Evolutionary conservation across 768 basidiomycete genomes (phyloP).

Genomic region (Kwoniella dendrophila): DNA sequence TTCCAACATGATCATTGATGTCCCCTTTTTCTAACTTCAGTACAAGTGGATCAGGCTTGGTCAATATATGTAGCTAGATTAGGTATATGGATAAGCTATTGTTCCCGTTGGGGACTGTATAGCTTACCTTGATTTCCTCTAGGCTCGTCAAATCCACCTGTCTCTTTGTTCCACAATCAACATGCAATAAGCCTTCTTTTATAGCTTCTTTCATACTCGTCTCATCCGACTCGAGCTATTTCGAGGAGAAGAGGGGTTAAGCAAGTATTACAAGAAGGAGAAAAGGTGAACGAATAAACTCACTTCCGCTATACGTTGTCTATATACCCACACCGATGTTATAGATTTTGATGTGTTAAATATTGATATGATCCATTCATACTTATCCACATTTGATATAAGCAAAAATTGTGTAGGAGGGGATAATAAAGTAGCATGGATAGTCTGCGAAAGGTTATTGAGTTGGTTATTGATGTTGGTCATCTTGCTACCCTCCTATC

Average conservation of each 20-base stretch:
- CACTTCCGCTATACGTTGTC: too few species aligned
- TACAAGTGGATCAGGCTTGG: constrained; percentile 8
- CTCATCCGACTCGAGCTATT: too few species aligned
- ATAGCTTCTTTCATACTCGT: too few species aligned
- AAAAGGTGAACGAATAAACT: neutral
- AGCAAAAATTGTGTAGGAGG: constrained; percentile 19
- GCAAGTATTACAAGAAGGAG: neutral
- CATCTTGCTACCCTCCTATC: neutral
- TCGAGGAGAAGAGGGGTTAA: neutral
- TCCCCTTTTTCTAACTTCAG: neutral
- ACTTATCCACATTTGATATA: neutral
- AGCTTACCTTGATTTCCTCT: constrained; percentile 13
- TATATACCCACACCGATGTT: neutral
- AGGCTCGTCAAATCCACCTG: neutral
- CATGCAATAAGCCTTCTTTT: constrained; percentile 31
- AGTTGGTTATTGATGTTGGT: neutral
- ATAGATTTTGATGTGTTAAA: neutral
- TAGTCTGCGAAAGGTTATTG: constrained; percentile 7
- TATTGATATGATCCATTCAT: constrained; percentile 5
- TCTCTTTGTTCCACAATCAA: constrained; percentile 5
- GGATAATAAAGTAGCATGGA: constrained; percentile 21
- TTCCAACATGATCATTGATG: neutral
- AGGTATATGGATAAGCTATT: neutral
- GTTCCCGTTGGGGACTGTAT: neutral
- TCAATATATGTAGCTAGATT: constrained; percentile 15